phyloP scores from a whole-genome alignment of 2,329 filamentous ascomycete genomes.

The Xylariales sp. region DNA sequence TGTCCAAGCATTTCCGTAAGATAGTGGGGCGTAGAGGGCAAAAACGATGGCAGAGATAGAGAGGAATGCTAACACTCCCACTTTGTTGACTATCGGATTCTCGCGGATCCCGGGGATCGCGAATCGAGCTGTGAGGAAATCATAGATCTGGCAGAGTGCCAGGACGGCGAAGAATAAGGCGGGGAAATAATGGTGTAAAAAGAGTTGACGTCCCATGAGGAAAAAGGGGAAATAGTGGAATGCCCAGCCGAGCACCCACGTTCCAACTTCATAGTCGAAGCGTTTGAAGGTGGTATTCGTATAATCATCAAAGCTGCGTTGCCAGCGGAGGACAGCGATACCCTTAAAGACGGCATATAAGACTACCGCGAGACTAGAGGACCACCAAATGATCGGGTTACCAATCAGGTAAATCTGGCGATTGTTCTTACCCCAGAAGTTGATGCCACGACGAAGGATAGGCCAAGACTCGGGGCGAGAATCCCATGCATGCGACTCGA shows the following conservation, averaged over 20 bases:
- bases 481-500: slow-evolving; percentile 98
- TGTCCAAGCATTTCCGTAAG: slow-evolving; percentile 96
- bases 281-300: slow-evolving; percentile 85
- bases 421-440: slow-evolving; percentile 97
- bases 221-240: slow-evolving; percentile 99
- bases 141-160: slow-evolving; percentile 87
- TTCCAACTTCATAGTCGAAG: slow-evolving; percentile 97
- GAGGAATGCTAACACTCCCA: slow-evolving; percentile 79
- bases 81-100: slow-evolving; percentile 78
- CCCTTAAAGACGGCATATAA: slow-evolving; percentile 88
- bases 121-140: slow-evolving; percentile 83
- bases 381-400: slow-evolving; percentile 96
- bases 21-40: slow-evolving; percentile 84
- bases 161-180: slow-evolving; percentile 96
- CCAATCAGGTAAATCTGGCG: slow-evolving; percentile 97
- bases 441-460: slow-evolving; percentile 91
- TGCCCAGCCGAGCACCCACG: slow-evolving; percentile 90
- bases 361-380: slow-evolving; percentile 79
- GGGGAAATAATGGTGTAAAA: slow-evolving; percentile 98
- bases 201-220: slow-evolving; percentile 97
- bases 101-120: slow-evolving; percentile 74
- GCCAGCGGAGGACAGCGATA: slow-evolving; percentile 89
- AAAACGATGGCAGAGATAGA: slow-evolving; percentile 81
- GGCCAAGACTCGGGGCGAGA: slow-evolving; percentile 95
- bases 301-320: slow-evolving; percentile 92